Conservation (phyloP, 2,329 filamentous ascomycete genomes). For the Cladorrhinum sp. region DNA sequence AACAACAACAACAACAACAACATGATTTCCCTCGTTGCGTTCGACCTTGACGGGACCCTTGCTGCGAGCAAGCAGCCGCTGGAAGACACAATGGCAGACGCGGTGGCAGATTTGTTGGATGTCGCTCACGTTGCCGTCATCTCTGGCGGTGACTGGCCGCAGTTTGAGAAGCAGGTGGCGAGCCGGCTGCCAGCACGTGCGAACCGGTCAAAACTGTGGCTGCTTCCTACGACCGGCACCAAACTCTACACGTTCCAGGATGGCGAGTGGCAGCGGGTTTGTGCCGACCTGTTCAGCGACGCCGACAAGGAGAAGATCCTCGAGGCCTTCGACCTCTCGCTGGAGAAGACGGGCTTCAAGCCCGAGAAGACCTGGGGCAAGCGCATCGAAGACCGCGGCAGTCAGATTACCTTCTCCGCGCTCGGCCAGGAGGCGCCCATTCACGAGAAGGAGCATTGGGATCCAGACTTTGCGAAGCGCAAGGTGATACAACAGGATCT, state of each 20-base stretch:
- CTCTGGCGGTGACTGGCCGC: conserved; percentile 41
- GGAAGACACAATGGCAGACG: conserved; percentile 1
- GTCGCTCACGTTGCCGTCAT: conserved; percentile 41
- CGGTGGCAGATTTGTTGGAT: conserved; percentile 18
- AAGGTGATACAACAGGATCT: conserved; percentile 39
- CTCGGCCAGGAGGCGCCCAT: conserved; percentile 40
- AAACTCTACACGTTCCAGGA: conserved; percentile 35
- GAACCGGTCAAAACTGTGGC: conserved; percentile 38
- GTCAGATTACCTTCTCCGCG: conserved; percentile 42
- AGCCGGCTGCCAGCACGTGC: conserved; percentile 35
- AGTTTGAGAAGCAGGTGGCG: conserved; percentile 41
- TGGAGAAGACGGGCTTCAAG: conserved; percentile 37
- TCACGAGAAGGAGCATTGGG: conserved; percentile 36
- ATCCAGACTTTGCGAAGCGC: conserved; percentile 39
- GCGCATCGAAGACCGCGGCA: conserved; percentile 40
- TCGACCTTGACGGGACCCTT: conserved; percentile 5
- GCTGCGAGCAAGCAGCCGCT: conserved; percentile 1
- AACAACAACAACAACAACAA: background rate
- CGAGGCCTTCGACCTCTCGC: conserved; percentile 30
- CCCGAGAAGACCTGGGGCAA: conserved; percentile 39
- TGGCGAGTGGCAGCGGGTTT: conserved; percentile 29
- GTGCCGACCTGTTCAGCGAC: conserved; percentile 38
- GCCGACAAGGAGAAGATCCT: conserved; percentile 32
- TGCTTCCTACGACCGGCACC: conserved; percentile 42
- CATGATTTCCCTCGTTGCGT: conserved; percentile 2